A percentile compares a stretch with the other conserved stretches of the same genome.
phyloP scores from a whole-genome alignment of 495 filamentous ascomycete genomes.

The Podospora conica region DNA sequence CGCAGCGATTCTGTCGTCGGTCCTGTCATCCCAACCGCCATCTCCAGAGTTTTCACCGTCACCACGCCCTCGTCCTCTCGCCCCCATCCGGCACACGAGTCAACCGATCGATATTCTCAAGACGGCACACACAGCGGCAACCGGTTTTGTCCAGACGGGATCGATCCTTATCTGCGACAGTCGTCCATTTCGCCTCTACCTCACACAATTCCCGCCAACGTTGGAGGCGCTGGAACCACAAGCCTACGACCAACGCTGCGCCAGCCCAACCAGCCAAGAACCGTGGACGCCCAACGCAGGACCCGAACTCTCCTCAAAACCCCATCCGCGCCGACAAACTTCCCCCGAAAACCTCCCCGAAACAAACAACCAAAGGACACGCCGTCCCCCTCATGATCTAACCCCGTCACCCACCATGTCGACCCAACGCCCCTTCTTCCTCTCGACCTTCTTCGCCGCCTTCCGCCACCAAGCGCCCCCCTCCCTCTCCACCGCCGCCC shows the following conservation, averaged over 20 bases:
- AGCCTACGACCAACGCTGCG: not conserved
- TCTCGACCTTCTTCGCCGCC: slow-evolving; percentile 79
- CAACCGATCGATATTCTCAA: not conserved
- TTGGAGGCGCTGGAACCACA: not conserved
- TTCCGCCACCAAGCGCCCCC: slow-evolving; percentile 52
- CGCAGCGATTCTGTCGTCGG: not conserved
- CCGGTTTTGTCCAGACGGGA: not conserved
- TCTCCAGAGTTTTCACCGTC: not conserved
- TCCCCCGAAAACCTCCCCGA: no score
- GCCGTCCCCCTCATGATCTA: not conserved
- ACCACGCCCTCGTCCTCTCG: not conserved
- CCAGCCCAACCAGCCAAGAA: not conserved
- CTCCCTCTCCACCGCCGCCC: slow-evolving; percentile 26
- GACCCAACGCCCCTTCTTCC: slow-evolving; percentile 73
- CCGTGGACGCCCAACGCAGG: not conserved
- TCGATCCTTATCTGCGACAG: not conserved
- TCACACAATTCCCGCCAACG: not conserved
- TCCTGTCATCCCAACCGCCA: not conserved
- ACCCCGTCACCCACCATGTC: slow-evolving; percentile 42
- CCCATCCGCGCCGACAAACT: not conserved
- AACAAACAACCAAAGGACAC: not conserved
- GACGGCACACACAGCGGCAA: not conserved
- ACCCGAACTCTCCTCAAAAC: not conserved
- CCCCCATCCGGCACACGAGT: not conserved
- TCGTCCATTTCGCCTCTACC: not conserved